Conservation (phyloP, 768 basidiomycete genomes). For the Dacryopinax primogenitus region DNA sequence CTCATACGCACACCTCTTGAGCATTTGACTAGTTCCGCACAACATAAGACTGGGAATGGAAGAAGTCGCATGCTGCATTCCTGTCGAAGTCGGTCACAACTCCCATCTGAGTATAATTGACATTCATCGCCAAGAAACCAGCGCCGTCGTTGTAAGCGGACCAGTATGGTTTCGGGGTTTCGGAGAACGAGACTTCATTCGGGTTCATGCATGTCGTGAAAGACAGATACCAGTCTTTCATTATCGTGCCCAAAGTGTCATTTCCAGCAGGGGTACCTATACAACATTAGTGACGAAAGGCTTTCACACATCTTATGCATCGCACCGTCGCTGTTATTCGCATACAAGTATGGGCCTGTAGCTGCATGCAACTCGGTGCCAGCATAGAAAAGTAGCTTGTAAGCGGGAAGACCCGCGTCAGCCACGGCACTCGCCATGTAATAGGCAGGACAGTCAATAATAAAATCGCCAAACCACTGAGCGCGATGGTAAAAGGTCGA, state of each 20-base stretch:
- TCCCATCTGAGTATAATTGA: neutral
- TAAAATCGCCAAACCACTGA: constrained; percentile 1
- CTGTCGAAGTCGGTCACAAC: neutral
- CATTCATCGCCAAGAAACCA: neutral
- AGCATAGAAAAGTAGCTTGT: neutral
- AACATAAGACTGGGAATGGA: neutral
- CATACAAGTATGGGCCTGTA: neutral
- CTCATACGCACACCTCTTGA: too few species aligned
- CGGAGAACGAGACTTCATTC: neutral
- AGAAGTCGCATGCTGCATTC: neutral
- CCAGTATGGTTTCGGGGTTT: neutral
- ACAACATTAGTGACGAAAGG: too few species aligned
- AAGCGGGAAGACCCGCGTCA: neutral
- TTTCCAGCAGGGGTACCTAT: neutral
- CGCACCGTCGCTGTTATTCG: neutral
- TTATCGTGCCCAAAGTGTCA: neutral
- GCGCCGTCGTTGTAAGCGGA: neutral
- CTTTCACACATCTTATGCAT: too few species aligned
- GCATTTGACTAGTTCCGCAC: neutral
- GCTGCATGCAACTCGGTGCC: neutral
- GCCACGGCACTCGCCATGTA: neutral
- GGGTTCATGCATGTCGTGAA: neutral
- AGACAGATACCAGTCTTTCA: neutral
- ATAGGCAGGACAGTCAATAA: neutral
- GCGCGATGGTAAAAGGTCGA: neutral